Base-by-base conservation (phyloP, 345 rosid genomes). In the Eucalyptus regnans region DNA sequence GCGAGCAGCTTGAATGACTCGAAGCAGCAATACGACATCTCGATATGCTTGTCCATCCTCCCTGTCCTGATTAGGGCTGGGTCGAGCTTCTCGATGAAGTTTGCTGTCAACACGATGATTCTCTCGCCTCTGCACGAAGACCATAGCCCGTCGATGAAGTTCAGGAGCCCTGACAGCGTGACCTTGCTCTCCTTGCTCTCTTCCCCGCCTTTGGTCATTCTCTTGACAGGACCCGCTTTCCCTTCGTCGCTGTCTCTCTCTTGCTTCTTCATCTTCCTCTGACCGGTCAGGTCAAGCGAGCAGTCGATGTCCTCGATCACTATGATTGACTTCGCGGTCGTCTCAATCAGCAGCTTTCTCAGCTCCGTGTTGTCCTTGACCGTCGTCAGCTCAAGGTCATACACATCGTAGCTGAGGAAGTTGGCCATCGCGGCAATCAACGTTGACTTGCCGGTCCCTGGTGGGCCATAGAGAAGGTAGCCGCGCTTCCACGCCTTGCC, bases 41-140 rank as follows among this genome's bases (percentile, higher is more conserved):
- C 92, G 29, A 93, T 91, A 46, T 66, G 92, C 71, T 86, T 91
- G 48, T 93, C 94, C 94, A 93, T 56, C 62, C 62, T 22, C 62
- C 62, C 62, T 64, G 7, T 90, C 18, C 94, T 54, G 23, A 93
- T 93, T 7, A 93, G 85, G 10, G 92, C 94, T 2, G 92, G 92
- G 89, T 93, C 92, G 31, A 85, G 93, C 83, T 93, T 90, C 49
- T 93, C 91, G 29, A 54, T 8, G 11, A 22, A 54, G 27, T 54
- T 54, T 3, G 12, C 10, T 3, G 60, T 20, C 5, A 4, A 22
- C 60, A 22, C 27, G 27, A 54, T 54, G 60, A 54, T 54, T 8
- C 60, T 54, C 60, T 54, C 12, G 1, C 60, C 60, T 8, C 27
- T 4, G 60, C 27, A 54, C 0, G 60, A 3, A 1, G 60, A 1